A percentile compares a stretch with the other conserved stretches of the same genome.
Evolutionary conservation across 768 basidiomycete species (phyloP).

Genomic region (Boletus subcaerulescens): DNA sequence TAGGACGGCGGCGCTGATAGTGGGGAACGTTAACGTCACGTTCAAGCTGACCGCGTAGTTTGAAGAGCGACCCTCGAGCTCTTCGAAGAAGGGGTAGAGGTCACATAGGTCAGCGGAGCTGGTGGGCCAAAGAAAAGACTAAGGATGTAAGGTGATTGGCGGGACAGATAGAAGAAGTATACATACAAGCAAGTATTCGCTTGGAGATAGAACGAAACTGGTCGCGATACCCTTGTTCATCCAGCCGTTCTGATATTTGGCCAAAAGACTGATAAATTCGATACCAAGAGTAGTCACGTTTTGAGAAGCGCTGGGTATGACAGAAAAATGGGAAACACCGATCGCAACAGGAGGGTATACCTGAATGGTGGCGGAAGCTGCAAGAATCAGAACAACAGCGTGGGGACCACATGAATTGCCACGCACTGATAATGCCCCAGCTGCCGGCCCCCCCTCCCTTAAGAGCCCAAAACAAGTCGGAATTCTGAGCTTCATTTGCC

Average conservation of each 20-base stretch:
- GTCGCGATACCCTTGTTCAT: neutral
- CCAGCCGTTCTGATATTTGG: neutral
- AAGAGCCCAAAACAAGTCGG: slow-evolving; percentile 54
- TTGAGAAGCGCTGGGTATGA: neutral
- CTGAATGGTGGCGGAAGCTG: slow-evolving; percentile 19
- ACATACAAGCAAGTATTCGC: slow-evolving; percentile 9
- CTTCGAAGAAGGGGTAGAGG: slow-evolving; percentile 18
- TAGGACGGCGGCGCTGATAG: slow-evolving; percentile 6
- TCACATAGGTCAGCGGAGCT: neutral
- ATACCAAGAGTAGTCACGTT: neutral
- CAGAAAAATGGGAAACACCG: neutral
- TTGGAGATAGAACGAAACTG: neutral
- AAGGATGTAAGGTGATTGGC: neutral
- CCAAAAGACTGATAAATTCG: neutral
- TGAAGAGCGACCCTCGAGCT: slow-evolving; percentile 8
- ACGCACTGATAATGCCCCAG: slow-evolving; percentile 42
- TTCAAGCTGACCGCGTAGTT: slow-evolving; percentile 17
- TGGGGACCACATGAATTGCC: neutral
- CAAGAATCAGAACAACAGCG: neutral
- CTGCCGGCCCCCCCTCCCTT: slow-evolving; percentile 53
- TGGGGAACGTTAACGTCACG: slow-evolving; percentile 14
- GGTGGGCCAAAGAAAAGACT: slow-evolving; percentile 17
- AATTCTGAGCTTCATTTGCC: slow-evolving; percentile 40
- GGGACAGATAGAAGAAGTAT: neutral
- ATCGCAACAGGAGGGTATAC: slow-evolving; percentile 2